A percentile compares a stretch with the other conserved stretches of the same genome.
These are phyloP conservation scores for Zygosaccharomyces gambellarensis DNA, from an alignment of 805 yeast genomes.

Conservation along the genomic window DNA sequence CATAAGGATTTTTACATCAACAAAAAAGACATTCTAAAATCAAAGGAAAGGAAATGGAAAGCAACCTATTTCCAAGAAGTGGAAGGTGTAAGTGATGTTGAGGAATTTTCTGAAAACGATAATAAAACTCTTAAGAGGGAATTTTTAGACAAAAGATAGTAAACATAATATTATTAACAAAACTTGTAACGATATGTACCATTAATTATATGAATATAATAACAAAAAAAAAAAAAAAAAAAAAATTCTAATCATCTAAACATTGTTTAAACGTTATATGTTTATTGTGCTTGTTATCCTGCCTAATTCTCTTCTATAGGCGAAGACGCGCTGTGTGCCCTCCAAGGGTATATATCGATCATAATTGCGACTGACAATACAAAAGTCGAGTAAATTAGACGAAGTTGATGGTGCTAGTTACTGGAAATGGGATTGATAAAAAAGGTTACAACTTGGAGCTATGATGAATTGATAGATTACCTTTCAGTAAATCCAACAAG, in stretches of 20 bases:
- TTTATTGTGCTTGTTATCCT: no score
- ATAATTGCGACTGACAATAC: neutral
- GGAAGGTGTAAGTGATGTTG: conserved; percentile 33
- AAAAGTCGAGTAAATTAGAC: neutral
- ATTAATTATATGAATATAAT: neutral
- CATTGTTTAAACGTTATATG: neutral
- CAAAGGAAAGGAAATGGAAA: conserved; percentile 27
- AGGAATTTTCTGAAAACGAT: conserved; percentile 18
- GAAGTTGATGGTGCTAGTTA: neutral
- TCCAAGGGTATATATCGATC: neutral
- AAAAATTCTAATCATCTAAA: neutral
- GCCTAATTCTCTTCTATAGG: no score
- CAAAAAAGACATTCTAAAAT: conserved; percentile 15
- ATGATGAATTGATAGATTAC: conserved; percentile 31
- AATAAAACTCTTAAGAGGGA: conserved; percentile 6
- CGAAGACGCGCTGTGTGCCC: neutral
- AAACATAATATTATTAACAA: neutral
- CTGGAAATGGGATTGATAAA: conserved; percentile 31
- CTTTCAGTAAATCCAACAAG: conserved; percentile 72
- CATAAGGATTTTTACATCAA: conserved; percentile 29
- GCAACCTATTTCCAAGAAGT: conserved; percentile 30
- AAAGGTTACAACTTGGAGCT: conserved; percentile 32
- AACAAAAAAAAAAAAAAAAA: neutral
- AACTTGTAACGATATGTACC: neutral
- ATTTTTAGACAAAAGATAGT: neutral